Percentiles rank a stretch among this genome's conserved stretches.
These are phyloP conservation scores for Aristolochia fimbriata DNA, from an alignment of 164 flowering plant species.

Conservation along the genomic window DNA sequence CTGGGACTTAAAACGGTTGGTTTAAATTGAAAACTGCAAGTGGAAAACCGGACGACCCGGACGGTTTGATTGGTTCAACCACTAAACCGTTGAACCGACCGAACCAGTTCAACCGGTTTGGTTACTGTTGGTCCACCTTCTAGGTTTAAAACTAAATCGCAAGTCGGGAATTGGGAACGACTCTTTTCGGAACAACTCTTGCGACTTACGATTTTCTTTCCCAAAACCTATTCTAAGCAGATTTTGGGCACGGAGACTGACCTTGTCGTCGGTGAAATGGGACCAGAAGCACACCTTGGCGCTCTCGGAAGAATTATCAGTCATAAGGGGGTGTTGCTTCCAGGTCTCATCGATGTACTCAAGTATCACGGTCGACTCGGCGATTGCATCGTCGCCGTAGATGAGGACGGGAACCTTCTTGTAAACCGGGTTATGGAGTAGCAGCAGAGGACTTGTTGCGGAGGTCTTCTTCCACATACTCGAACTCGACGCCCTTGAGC, in stretches of 20 bases:
- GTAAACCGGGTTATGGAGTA: conserved; percentile 16
- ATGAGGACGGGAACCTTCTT: conserved; percentile 21
- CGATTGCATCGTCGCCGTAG: conserved; percentile 11
- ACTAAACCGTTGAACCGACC: no score
- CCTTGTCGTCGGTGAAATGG: conserved; percentile 17
- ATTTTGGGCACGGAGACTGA: not conserved
- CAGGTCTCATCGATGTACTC: conserved; percentile 20
- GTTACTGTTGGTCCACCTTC: no score
- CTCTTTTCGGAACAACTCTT: no score
- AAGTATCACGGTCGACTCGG: conserved; percentile 17
- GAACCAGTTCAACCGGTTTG: no score
- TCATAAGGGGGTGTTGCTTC: conserved; percentile 12
- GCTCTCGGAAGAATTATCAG: conserved; percentile 12
- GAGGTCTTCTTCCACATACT: conserved; percentile 17
- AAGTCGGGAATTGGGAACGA: no score
- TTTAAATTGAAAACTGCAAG: no score
- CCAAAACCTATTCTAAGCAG: no score
- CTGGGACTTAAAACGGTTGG: no score
- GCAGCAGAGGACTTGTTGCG: conserved; percentile 14
- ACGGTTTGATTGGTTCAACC: no score
- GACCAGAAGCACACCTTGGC: conserved; percentile 17
- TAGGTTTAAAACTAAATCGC: no score
- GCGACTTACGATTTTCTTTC: no score
- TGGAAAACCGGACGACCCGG: no score
- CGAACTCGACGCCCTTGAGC: conserved; percentile 20